phyloP scores from a whole-genome alignment of 306 rosid genomes.

The Cyamopsis tetragonoloba region DNA sequence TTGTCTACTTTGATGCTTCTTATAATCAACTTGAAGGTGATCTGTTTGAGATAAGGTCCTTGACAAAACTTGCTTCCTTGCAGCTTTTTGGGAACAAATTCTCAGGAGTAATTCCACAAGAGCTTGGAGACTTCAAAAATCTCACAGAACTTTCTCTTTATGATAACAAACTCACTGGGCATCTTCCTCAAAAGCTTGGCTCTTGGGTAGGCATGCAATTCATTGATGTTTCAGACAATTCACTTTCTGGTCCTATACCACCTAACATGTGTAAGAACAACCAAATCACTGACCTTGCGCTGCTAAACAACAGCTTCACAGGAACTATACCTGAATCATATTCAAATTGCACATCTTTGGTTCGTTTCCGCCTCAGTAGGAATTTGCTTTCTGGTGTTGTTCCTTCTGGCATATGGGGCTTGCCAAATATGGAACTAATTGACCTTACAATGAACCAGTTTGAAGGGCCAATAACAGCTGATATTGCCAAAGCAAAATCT shows the following conservation, averaged over 20 bases:
- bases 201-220: conserved; percentile 43
- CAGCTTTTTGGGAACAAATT: conserved; percentile 59
- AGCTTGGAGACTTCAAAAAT: conserved; percentile 55
- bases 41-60: conserved; percentile 53
- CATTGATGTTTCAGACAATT: conserved; percentile 82
- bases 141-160: conserved; percentile 56
- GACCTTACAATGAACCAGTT: conserved; percentile 66
- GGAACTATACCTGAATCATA: conserved; percentile 75
- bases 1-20: conserved; percentile 54
- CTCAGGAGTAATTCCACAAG: conserved; percentile 58
- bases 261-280: conserved; percentile 73
- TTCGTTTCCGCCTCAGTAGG: conserved; percentile 45
- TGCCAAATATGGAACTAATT: conserved; percentile 45
- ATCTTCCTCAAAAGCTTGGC: conserved; percentile 73
- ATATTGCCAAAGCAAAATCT: conserved; percentile 61
- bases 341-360: conserved; percentile 51
- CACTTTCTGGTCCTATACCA: conserved; percentile 64
- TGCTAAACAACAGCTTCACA: conserved; percentile 64
- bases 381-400: conserved; percentile 76
- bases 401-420: conserved; percentile 75
- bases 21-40: conserved; percentile 61
- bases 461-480: conserved; percentile 66
- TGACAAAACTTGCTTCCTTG: conserved; percentile 48
- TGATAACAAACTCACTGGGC: conserved; percentile 54
- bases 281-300: conserved; percentile 28